Evolutionary conservation across 306 rosid species (phyloP).

Genomic region (Ormosia emarginata): DNA sequence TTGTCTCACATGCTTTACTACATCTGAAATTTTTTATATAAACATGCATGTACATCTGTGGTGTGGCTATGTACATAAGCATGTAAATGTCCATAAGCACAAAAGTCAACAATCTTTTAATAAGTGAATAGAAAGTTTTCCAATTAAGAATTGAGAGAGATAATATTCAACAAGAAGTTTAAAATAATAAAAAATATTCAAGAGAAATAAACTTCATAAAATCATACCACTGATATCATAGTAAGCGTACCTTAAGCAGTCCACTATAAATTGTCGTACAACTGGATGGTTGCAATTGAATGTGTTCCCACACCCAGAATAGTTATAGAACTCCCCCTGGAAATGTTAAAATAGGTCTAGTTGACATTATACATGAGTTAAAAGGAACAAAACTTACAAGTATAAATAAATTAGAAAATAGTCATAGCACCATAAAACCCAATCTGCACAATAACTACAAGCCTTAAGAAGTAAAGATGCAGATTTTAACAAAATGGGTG

Average conservation of each 20-base stretch:
- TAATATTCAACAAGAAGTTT: not conserved
- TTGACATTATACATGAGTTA: slow-evolving; percentile 12
- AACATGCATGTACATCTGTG: not conserved
- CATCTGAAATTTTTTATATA: not conserved
- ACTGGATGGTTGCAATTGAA: slow-evolving; percentile 95
- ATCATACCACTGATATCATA: not conserved
- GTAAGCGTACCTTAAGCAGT: slow-evolving; percentile 75
- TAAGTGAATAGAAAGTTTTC: not conserved
- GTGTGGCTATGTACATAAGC: not conserved
- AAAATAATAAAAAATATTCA: not conserved
- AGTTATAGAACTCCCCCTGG: slow-evolving; percentile 96
- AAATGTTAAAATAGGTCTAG: slow-evolving; percentile 5
- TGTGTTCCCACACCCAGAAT: slow-evolving; percentile 98
- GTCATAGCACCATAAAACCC: slow-evolving; percentile 3
- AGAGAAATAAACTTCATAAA: slow-evolving; percentile 19
- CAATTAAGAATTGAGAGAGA: not conserved
- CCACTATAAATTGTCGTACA: slow-evolving; percentile 82
- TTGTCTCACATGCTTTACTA: not conserved
- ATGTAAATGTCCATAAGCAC: slow-evolving; percentile 1
- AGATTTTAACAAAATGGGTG: not conserved
- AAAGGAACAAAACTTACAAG: not conserved
- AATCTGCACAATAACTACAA: not conserved
- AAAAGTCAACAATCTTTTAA: slow-evolving; percentile 18
- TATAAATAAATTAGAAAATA: slow-evolving; percentile 5
- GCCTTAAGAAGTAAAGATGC: slow-evolving; percentile 10